phyloP scores from a whole-genome alignment of 2,329 filamentous ascomycete genomes.

The Magnaporthiopsis rhizophila region DNA sequence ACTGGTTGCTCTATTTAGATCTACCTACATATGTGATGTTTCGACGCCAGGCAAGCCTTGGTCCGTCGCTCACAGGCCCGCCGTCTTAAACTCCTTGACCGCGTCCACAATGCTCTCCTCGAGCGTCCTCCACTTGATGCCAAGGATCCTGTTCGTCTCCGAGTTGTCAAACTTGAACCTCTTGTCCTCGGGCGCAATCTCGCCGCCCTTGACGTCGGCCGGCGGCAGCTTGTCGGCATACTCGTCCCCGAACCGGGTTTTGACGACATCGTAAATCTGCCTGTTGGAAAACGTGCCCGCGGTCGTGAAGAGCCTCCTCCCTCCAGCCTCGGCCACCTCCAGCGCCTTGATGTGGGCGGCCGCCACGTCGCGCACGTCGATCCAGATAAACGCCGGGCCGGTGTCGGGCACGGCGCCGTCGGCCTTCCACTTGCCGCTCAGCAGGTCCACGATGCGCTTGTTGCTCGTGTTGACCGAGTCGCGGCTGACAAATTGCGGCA shows the following conservation, averaged over 20 bases:
- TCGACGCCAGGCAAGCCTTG: too few species aligned
- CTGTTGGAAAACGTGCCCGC: constrained; percentile 39
- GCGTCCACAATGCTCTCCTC: constrained; percentile 57
- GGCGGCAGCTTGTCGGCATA: constrained; percentile 38
- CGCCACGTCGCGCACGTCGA: constrained; percentile 50
- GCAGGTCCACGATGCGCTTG: constrained; percentile 29
- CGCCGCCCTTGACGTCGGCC: constrained; percentile 35
- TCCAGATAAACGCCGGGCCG: constrained; percentile 36
- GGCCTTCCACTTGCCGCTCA: constrained; percentile 41
- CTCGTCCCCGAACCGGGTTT: constrained; percentile 39
- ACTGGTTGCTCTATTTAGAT: too few species aligned
- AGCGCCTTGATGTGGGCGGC: constrained; percentile 43
- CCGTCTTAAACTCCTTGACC: constrained; percentile 51
- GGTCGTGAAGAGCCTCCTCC: constrained; percentile 42
- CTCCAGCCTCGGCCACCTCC: constrained; percentile 37
- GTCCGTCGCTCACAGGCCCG: background rate
- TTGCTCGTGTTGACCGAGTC: constrained; percentile 29
- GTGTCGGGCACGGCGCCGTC: constrained; percentile 29
- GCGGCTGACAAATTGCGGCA: constrained; percentile 36
- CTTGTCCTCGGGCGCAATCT: constrained; percentile 27
- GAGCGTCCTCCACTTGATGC: constrained; percentile 52
- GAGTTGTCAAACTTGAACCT: constrained; percentile 50
- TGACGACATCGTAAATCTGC: constrained; percentile 33
- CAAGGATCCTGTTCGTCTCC: constrained; percentile 50
- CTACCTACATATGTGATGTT: background rate